phyloP scores from a whole-genome alignment of 129 eudicot species.

The Oenanthe sinensis region DNA sequence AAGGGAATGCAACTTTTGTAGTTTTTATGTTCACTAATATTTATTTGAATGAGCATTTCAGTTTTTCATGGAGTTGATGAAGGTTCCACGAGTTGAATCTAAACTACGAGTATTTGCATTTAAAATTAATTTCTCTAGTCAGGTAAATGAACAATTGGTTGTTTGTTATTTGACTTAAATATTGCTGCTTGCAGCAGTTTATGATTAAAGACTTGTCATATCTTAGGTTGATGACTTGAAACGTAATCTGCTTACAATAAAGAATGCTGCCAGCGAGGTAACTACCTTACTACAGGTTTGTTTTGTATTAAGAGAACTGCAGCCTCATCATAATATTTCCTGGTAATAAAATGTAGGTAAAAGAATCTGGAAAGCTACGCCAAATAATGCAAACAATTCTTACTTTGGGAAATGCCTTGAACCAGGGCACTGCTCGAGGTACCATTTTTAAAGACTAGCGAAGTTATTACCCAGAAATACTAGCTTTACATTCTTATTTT shows the following conservation, averaged over 20 bases:
- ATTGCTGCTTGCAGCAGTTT: conserved; percentile 15
- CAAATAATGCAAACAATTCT: conserved; percentile 96
- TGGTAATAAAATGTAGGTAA: conserved; percentile 40
- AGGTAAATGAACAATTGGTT: conserved; percentile 34
- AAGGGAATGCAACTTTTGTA: conserved; percentile 9
- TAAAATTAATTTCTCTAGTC: conserved; percentile 72
- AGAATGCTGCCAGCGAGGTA: conserved; percentile 90
- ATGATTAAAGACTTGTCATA: conserved; percentile 6
- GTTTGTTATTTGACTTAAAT: neutral
- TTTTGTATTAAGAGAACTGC: neutral
- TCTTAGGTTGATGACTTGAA: conserved; percentile 69
- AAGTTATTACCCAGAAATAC: neutral
- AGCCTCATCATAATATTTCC: neutral
- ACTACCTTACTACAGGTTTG: neutral
- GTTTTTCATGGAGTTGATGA: conserved; percentile 97
- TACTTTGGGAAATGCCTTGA: conserved; percentile 90
- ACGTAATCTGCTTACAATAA: conserved; percentile 56
- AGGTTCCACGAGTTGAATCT: conserved; percentile 96
- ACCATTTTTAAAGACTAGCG: conserved; percentile 2
- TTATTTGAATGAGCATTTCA: conserved; percentile 33
- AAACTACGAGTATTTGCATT: conserved; percentile 91
- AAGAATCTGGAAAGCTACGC: conserved; percentile 75
- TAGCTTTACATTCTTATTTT: neutral
- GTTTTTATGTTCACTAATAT: conserved; percentile 5
- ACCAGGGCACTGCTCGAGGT: conserved; percentile 99